phyloP scores from a whole-genome alignment of 192 early-diverging fungal genomes.

The Coemansia nantahalensis region DNA sequence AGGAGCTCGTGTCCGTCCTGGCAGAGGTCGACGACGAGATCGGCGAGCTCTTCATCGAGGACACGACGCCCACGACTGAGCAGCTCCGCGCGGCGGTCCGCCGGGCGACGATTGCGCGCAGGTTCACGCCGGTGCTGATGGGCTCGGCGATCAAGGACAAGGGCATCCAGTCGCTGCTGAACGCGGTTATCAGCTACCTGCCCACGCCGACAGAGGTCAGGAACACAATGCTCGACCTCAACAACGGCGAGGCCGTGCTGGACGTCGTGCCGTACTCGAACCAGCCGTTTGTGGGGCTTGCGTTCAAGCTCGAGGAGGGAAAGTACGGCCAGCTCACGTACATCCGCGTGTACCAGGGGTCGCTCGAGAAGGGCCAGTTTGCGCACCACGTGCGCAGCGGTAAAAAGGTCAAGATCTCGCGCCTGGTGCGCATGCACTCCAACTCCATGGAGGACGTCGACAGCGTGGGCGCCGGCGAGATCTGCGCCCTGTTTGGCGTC shows the following conservation, averaged over 20 bases:
- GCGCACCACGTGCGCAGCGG: slow-evolving; percentile 86
- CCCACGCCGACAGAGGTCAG: slow-evolving; percentile 70
- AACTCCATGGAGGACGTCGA: slow-evolving; percentile 98
- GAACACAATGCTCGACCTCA: slow-evolving; percentile 71
- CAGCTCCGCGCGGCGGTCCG: slow-evolving; percentile 74
- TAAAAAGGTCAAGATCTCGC: slow-evolving; percentile 93
- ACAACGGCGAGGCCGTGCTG: slow-evolving; percentile 60
- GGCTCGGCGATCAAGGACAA: slow-evolving; percentile 86
- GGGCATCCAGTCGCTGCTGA: slow-evolving; percentile 72
- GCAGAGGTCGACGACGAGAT: slow-evolving; percentile 84
- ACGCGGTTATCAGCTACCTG: slow-evolving; percentile 69
- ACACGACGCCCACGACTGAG: slow-evolving; percentile 65
- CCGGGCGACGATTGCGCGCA: slow-evolving; percentile 72
- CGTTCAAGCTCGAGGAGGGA: slow-evolving; percentile 91
- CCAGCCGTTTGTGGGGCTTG: slow-evolving; percentile 79
- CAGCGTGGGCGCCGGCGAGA: slow-evolving; percentile 90
- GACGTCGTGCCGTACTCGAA: slow-evolving; percentile 62
- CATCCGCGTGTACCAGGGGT: slow-evolving; percentile 94
- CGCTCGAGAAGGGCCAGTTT: slow-evolving; percentile 80
- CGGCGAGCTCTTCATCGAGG: slow-evolving; percentile 77
- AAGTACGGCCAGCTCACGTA: slow-evolving; percentile 97
- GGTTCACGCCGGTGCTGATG: slow-evolving; percentile 82
- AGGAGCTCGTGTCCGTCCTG: slow-evolving; percentile 73
- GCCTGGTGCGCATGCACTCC: slow-evolving; percentile 98
- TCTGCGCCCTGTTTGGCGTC: slow-evolving; percentile 97